phyloP scores from a whole-genome alignment of 768 basidiomycete species.

The Boletus bicolor region DNA sequence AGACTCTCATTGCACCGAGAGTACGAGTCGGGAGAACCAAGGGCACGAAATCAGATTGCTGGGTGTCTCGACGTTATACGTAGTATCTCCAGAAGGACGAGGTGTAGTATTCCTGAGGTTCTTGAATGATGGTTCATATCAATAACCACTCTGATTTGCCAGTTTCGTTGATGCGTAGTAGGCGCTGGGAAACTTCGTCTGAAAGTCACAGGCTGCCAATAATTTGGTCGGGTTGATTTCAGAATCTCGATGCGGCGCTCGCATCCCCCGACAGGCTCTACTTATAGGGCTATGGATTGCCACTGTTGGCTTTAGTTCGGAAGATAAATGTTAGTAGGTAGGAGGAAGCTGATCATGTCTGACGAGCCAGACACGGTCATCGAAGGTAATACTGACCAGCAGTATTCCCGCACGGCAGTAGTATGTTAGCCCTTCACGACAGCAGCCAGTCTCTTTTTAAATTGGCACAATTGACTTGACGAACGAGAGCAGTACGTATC shows the following conservation, averaged over 20 bases:
- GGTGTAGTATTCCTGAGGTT: background rate
- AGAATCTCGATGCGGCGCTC: background rate
- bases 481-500: too few species aligned
- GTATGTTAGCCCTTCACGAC: too few species aligned
- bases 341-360: background rate
- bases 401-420: too few species aligned
- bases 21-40: background rate
- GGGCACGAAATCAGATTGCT: background rate
- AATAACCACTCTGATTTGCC: too few species aligned
- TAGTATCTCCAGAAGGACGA: background rate
- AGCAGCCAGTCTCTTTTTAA: too few species aligned
- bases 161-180: background rate
- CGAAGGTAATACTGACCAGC: too few species aligned
- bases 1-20: background rate
- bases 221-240: background rate
- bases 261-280: background rate
- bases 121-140: background rate
- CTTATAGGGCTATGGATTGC: background rate
- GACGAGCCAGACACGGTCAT: too few species aligned
- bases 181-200: background rate
- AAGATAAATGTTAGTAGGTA: background rate
- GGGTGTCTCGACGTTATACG: background rate
- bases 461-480: too few species aligned
- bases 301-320: background rate
- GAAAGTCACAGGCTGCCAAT: background rate